phyloP scores from a whole-genome alignment of 306 rosid species.

The Medicago arabica region DNA sequence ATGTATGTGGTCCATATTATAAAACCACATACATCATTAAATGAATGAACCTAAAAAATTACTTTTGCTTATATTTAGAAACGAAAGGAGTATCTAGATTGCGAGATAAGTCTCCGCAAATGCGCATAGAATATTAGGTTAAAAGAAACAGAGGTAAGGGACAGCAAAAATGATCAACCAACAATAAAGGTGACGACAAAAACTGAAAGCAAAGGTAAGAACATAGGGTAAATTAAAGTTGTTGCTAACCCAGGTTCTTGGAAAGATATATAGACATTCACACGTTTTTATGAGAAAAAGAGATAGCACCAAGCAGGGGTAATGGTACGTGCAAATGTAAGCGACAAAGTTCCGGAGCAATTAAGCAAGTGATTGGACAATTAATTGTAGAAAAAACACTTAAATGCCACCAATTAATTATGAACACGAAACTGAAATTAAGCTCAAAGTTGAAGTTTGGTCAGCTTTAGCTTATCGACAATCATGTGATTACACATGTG shows the following conservation, averaged over 20 bases:
- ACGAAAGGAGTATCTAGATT: too few species aligned
- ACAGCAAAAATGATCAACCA: not conserved
- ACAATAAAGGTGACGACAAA: slow-evolving; percentile 9
- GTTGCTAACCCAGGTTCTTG: slow-evolving; percentile 23
- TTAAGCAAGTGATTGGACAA: not conserved
- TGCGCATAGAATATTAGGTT: too few species aligned
- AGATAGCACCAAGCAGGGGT: not conserved
- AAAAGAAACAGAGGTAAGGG: not conserved
- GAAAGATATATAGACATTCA: not conserved
- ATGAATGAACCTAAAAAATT: too few species aligned
- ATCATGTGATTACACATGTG: slow-evolving; percentile 22
- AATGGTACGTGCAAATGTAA: slow-evolving; percentile 45
- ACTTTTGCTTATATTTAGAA: too few species aligned
- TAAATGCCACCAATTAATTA: not conserved
- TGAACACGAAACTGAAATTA: slow-evolving; percentile 12
- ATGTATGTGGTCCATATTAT: too few species aligned
- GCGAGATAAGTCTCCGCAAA: too few species aligned
- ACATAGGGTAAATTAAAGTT: slow-evolving; percentile 33
- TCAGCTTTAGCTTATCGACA: not conserved
- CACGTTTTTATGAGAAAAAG: slow-evolving; percentile 19
- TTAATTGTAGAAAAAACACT: too few species aligned
- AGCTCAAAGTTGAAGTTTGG: slow-evolving; percentile 3
- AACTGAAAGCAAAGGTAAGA: slow-evolving; percentile 21
- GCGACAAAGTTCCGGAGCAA: slow-evolving; percentile 13
- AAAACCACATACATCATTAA: too few species aligned